phyloP scores from a whole-genome alignment of 306 rosid species.

The Amphicarpaea edgeworthii region DNA sequence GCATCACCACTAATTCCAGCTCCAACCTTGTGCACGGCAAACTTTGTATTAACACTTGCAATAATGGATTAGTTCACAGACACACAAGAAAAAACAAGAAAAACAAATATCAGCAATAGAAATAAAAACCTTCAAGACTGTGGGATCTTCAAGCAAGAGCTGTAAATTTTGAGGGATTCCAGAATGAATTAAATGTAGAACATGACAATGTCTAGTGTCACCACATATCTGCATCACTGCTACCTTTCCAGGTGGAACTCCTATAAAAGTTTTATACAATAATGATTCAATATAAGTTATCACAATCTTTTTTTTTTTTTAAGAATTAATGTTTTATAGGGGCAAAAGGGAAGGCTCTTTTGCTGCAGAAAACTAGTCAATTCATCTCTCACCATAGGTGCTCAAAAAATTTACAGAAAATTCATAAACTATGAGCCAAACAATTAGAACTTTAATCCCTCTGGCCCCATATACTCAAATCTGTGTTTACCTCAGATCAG shows the following conservation, averaged over 20 bases:
- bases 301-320: conserved; percentile 1
- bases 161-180: conserved; percentile 79
- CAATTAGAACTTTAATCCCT: too few species aligned
- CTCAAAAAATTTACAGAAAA: too few species aligned
- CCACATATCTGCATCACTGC: conserved; percentile 92
- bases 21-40: conserved; percentile 71
- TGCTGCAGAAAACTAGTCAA: conserved; percentile 14
- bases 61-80: conserved; percentile 20
- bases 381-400: conserved; percentile 7
- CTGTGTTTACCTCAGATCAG: too few species aligned
- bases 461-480: too few species aligned
- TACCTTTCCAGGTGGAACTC: conserved; percentile 80
- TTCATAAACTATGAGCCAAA: too few species aligned
- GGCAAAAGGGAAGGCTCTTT: neutral
- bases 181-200: conserved; percentile 86
- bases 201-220: conserved; percentile 65
- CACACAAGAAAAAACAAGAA: conserved; percentile 6
- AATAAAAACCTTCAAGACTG: conserved; percentile 68
- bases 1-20: conserved; percentile 75
- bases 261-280: conserved; percentile 52
- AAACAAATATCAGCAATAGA: conserved; percentile 21
- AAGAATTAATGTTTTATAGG: conserved; percentile 25
- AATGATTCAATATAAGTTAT: conserved; percentile 35
- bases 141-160: conserved; percentile 74
- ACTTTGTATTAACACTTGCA: conserved; percentile 11